Evolutionary conservation across 805 yeast genomes (phyloP).

Genomic region (Hermanozyma aechmeae): DNA sequence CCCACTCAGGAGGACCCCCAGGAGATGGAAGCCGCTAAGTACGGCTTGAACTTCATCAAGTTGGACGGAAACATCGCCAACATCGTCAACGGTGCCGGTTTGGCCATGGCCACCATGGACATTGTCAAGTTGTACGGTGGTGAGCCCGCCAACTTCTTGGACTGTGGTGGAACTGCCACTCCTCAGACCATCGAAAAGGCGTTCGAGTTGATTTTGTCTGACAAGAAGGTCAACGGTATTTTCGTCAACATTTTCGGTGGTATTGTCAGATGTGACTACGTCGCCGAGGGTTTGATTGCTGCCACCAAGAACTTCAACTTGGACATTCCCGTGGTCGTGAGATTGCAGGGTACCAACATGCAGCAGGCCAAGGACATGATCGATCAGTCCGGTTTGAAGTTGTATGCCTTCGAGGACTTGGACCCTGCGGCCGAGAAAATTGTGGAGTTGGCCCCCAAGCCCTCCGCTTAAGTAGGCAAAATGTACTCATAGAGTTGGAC

Average conservation of each 20-base stretch:
- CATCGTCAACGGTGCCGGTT: slow-evolving; percentile 98
- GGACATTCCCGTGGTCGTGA: slow-evolving; percentile 90
- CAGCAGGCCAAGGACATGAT: slow-evolving; percentile 83
- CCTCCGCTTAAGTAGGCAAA: no score
- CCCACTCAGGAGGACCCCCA: slow-evolving; percentile 95
- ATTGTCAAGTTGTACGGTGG: slow-evolving; percentile 98
- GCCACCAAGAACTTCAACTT: slow-evolving; percentile 89
- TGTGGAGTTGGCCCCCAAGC: slow-evolving; percentile 32
- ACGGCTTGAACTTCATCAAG: slow-evolving; percentile 91
- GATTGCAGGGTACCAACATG: slow-evolving; percentile 97
- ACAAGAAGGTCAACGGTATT: slow-evolving; percentile 84
- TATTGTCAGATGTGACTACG: slow-evolving; percentile 98
- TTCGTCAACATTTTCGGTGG: slow-evolving; percentile 99
- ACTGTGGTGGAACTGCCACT: slow-evolving; percentile 99
- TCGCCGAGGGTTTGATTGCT: slow-evolving; percentile 93
- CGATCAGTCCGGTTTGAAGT: slow-evolving; percentile 81
- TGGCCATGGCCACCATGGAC: slow-evolving; percentile 99
- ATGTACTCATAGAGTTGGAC: no score
- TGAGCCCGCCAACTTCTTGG: slow-evolving; percentile 97
- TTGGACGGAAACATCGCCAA: slow-evolving; percentile 98
- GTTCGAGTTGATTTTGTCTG: slow-evolving; percentile 84
- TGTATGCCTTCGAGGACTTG: slow-evolving; percentile 82
- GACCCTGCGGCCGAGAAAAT: slow-evolving; percentile 97
- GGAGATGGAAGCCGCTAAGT: slow-evolving; percentile 86
- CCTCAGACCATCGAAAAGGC: slow-evolving; percentile 97